phyloP scores from a whole-genome alignment of 2,329 filamentous ascomycete genomes.

The Plenodomus tracheiphilus region DNA sequence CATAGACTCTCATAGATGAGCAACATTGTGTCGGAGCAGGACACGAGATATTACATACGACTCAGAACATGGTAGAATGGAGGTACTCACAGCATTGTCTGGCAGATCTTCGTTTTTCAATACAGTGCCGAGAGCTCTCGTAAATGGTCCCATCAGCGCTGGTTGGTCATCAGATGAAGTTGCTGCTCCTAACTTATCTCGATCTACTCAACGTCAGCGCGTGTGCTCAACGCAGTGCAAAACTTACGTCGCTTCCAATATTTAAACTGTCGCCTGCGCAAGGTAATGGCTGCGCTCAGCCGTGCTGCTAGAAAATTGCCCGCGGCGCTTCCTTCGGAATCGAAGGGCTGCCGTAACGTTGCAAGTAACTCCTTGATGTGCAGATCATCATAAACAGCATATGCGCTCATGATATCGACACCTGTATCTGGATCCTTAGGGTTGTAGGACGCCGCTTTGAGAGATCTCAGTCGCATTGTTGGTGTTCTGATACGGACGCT shows the following conservation, averaged over 20 bases:
- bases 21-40: too few relatives aligned
- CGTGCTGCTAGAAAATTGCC: conserved; percentile 29
- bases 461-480: conserved; percentile 37
- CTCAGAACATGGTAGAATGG: too few relatives aligned
- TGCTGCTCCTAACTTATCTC: conserved; percentile 38
- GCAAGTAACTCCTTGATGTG: conserved; percentile 36
- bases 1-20: too few relatives aligned
- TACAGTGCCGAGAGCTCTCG: conserved; percentile 4
- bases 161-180: conserved; percentile 23
- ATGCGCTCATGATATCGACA: conserved; percentile 38
- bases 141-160: background rate
- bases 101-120: too few relatives aligned
- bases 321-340: conserved; percentile 5
- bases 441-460: conserved; percentile 40
- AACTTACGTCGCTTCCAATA: conserved; percentile 39
- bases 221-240: background rate
- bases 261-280: conserved; percentile 43
- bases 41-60: too few relatives aligned
- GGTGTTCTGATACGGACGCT: conserved; percentile 43
- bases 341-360: conserved; percentile 21
- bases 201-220: conserved; percentile 15
- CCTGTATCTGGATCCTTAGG: conserved; percentile 43
- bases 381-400: conserved; percentile 33
- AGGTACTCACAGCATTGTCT: too few relatives aligned
- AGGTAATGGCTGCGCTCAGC: conserved; percentile 36